Conservation (phyloP, 805 yeast species). For the Suhomyces sp. region DNA sequence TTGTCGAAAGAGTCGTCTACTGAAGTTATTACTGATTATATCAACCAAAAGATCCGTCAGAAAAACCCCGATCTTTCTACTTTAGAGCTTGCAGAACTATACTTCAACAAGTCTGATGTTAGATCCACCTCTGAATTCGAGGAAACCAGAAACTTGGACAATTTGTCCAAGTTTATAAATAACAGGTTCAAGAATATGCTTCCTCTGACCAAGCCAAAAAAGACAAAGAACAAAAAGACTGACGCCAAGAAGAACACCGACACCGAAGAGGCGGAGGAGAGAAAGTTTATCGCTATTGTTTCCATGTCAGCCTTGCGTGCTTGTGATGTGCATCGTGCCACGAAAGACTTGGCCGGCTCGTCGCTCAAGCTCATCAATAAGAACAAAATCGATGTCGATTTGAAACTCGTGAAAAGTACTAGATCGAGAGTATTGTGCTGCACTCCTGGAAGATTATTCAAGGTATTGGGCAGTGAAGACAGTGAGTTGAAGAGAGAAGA, state of each 20-base stretch:
- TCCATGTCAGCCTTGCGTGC: constrained; percentile 83
- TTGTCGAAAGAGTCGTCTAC: constrained; percentile 52
- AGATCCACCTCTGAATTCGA: constrained; percentile 60
- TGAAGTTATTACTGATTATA: constrained; percentile 61
- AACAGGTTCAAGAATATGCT: constrained; percentile 47
- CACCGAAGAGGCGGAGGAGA: constrained; percentile 18
- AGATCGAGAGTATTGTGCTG: constrained; percentile 53
- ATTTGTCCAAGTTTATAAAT: constrained; percentile 53
- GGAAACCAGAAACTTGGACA: constrained; percentile 51
- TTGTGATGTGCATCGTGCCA: constrained; percentile 75
- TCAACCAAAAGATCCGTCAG: constrained; percentile 59
- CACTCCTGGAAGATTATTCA: constrained; percentile 59
- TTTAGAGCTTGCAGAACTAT: constrained; percentile 67
- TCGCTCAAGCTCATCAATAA: constrained; percentile 72
- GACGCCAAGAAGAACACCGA: not conserved
- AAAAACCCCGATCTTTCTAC: constrained; percentile 67
- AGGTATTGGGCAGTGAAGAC: constrained; percentile 45
- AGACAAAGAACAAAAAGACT: constrained; percentile 21
- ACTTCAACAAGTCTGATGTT: constrained; percentile 54
- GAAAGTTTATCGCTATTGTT: constrained; percentile 50
- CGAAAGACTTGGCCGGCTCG: constrained; percentile 46
- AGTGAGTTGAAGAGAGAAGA: constrained; percentile 39
- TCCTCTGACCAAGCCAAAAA: constrained; percentile 33
- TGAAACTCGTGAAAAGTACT: constrained; percentile 42
- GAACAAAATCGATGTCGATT: constrained; percentile 66